phyloP scores from a whole-genome alignment of 805 yeast genomes.

The Sugiyamaella smithiae region DNA sequence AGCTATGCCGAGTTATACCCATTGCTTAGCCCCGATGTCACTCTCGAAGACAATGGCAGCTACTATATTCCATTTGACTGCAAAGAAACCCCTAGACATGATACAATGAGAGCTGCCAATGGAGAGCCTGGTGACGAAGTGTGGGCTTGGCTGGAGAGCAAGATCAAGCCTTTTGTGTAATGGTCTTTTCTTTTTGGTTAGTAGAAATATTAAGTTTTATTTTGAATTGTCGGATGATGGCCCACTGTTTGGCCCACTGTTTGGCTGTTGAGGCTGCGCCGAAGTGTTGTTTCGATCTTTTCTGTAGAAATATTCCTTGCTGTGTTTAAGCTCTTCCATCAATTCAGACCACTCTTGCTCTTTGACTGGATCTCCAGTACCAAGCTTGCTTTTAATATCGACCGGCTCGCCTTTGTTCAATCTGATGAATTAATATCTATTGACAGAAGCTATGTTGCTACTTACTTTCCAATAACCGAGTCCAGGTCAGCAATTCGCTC shows the following conservation, averaged over 20 bases:
- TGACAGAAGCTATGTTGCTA: not conserved
- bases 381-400: constrained; percentile 27
- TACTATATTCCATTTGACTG: constrained; percentile 45
- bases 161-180: constrained; percentile 10
- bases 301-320: constrained; percentile 13
- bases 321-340: constrained; percentile 14
- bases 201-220: too few relatives aligned
- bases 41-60: constrained; percentile 34
- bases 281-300: too few relatives aligned
- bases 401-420: constrained; percentile 16
- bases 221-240: not conserved
- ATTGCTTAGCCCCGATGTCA: constrained; percentile 40
- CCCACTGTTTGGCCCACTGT: not conserved
- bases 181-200: too few relatives aligned
- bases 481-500: constrained; percentile 13
- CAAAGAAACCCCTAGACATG: constrained; percentile 39
- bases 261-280: too few relatives aligned
- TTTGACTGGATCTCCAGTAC: constrained; percentile 17
- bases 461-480: constrained; percentile 18
- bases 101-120: constrained; percentile 35
- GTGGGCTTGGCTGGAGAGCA: constrained; percentile 38
- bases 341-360: constrained; percentile 20
- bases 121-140: constrained; percentile 36
- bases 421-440: constrained; percentile 8
- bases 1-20: constrained; percentile 44